A percentile compares a stretch with the other conserved stretches of the same genome.
These are phyloP conservation scores for Coemansia sp. DNA, from an alignment of 192 early-diverging fungal species.

Conservation along the genomic window DNA sequence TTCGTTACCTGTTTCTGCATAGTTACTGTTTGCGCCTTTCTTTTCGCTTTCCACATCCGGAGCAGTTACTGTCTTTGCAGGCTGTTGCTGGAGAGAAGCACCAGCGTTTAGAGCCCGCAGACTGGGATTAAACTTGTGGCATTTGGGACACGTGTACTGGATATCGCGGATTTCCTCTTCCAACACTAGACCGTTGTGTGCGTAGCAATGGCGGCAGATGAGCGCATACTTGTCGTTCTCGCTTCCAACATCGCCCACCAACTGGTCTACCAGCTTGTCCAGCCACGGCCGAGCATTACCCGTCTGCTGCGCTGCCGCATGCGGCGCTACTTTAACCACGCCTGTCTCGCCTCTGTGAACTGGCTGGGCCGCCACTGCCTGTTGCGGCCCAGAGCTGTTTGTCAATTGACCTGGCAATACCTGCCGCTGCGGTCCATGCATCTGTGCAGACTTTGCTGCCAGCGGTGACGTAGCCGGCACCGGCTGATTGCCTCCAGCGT, in stretches of 20 bases:
- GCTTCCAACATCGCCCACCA: constrained; percentile 84
- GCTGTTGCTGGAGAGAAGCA: not conserved
- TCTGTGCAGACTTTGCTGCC: constrained; percentile 11
- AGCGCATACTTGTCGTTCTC: constrained; percentile 90
- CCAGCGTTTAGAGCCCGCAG: constrained; percentile 16
- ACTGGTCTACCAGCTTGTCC: constrained; percentile 87
- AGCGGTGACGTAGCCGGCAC: constrained; percentile 68
- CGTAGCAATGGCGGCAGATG: constrained; percentile 86
- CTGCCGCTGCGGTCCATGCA: not conserved
- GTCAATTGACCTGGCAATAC: not conserved
- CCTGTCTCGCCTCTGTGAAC: constrained; percentile 12
- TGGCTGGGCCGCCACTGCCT: not conserved
- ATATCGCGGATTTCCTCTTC: constrained; percentile 76
- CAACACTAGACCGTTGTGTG: constrained; percentile 89
- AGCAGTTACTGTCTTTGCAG: not conserved
- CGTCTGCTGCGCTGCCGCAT: constrained; percentile 10
- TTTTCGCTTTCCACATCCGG: not conserved
- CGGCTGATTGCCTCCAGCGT: constrained; percentile 59
- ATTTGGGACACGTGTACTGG: constrained; percentile 56
- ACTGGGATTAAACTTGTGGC: constrained; percentile 54
- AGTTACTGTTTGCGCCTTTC: not conserved
- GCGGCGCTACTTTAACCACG: constrained; percentile 29
- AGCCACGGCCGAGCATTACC: constrained; percentile 65
- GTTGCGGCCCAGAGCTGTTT: not conserved
- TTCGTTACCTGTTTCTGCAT: not conserved